These are phyloP conservation scores for Beta macrorhiza DNA, from an alignment of 179 eudicot species.

Conservation along the genomic window DNA sequence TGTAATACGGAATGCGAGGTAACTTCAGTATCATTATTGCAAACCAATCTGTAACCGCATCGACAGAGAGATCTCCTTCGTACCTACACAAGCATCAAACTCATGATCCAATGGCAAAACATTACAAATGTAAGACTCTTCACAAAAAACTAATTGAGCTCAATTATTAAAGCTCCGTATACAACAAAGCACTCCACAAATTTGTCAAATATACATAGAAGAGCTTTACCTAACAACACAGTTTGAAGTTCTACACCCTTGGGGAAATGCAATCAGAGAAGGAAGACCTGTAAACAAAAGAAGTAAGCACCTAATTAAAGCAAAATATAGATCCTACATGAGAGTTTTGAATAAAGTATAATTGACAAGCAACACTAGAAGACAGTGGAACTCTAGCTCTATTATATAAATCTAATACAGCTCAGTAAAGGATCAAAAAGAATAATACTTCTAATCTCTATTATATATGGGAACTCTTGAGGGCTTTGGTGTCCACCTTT, in stretches of 20 bases:
- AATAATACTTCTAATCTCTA: neutral
- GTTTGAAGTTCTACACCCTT: conserved; percentile 61
- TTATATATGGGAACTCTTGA: too few relatives aligned
- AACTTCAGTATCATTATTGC: conserved; percentile 59
- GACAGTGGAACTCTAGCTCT: neutral
- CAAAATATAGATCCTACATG: neutral
- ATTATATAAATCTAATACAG: neutral
- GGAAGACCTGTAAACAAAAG: conserved; percentile 68
- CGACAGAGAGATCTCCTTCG: conserved; percentile 85
- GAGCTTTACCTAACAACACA: conserved; percentile 68
- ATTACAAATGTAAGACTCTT: neutral
- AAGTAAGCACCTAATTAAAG: conserved; percentile 1
- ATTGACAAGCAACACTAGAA: neutral
- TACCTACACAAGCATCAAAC: conserved; percentile 46
- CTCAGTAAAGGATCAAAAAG: neutral
- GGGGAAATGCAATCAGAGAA: conserved; percentile 66
- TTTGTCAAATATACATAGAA: conserved; percentile 14
- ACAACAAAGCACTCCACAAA: conserved; percentile 4
- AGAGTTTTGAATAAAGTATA: neutral
- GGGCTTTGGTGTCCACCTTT: too few relatives aligned
- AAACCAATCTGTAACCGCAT: conserved; percentile 88
- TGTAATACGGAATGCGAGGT: conserved; percentile 82
- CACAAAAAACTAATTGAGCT: neutral
- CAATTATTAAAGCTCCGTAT: neutral
- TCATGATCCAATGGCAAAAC: conserved; percentile 10